A percentile compares a stretch with the other conserved stretches of the same genome.
Evolutionary conservation across 352 stramenopile species (phyloP).

Genomic region (Nothophytophthora sp.): DNA sequence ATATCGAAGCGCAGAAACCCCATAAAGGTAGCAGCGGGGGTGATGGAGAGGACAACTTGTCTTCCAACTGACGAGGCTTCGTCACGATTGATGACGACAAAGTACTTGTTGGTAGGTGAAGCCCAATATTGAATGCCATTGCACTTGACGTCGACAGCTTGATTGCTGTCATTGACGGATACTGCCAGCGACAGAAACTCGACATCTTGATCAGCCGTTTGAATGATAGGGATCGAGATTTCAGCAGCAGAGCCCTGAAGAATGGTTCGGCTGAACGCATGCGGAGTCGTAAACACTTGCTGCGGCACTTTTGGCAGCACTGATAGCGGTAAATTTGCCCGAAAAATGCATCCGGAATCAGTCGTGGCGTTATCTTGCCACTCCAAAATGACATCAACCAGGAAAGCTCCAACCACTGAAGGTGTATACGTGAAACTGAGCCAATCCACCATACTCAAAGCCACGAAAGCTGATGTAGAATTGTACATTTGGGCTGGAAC

Average conservation of each 20-base stretch:
- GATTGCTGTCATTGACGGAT: conserved; percentile 11
- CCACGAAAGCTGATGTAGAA: conserved; percentile 8
- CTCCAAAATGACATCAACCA: conserved; percentile 19
- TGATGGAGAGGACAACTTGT: conserved; percentile 17
- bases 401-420: conserved; percentile 4
- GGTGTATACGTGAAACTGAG: conserved; percentile 7
- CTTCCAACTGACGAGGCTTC: conserved; percentile 8
- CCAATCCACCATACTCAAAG: neutral
- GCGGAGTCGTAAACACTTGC: conserved; percentile 7
- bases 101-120: conserved; percentile 10
- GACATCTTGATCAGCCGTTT: conserved; percentile 4
- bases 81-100: conserved; percentile 9
- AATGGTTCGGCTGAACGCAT: conserved; percentile 19
- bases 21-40: conserved; percentile 15
- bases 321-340: conserved; percentile 9
- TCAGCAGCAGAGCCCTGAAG: conserved; percentile 15
- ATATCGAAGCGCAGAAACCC: conserved; percentile 24
- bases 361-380: conserved; percentile 1
- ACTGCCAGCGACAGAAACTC: conserved; percentile 16
- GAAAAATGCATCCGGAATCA: conserved; percentile 15
- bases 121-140: conserved; percentile 4
- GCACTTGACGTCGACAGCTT: conserved; percentile 8
- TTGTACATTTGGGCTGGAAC: conserved; percentile 10
- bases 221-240: conserved; percentile 14
- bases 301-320: conserved; percentile 10